Base-by-base conservation (phyloP, 495 filamentous ascomycete genomes). In the Penicillium coffeae region DNA sequence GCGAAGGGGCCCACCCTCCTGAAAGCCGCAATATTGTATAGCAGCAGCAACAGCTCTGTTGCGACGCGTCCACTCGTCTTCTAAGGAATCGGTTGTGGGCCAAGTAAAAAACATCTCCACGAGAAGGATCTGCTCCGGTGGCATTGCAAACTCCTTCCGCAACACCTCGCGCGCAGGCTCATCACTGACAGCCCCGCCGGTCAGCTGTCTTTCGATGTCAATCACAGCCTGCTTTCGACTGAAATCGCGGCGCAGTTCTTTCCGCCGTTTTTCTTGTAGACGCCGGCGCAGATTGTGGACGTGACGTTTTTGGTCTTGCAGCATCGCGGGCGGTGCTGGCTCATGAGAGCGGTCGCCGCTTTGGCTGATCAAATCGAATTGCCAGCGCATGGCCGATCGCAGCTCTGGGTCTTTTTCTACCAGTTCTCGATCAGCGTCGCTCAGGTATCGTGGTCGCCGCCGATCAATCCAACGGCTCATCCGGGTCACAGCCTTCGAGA, bases 401-500 rank as follows among this genome's bases (percentile, higher is more conserved):
- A 50, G 32, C 43, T 50, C 47, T 43, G 14, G 47, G 40, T 54
- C 46, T 50, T 48, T 40, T 36, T 37, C 35, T 13, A 37, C 35
- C n/a, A 13, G n/a, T 37, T 37, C 35, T 14, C 35, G 35, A 30
- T 37, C 35, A 5, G 35, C 42, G 4, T 13, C 16, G 36, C 45
- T 69, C 3, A 70, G 56, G 12, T 65, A 47, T 52, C 57, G 54
- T 47, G 62, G 65, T 2, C 64, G 60, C 40, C 62, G 48, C 38
- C 39, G 62, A 52, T 70, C 53, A 38, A 72, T 65, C 65, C 54
- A 72, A 18, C 65, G 48, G 36, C 57, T 62, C 47, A 71, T 72
- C 25, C 54, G 54, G 47, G 52, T 69, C 39, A 66, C 52, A 6
- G 60, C 57, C 18, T 48, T 52, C 50, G 68, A 68, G 22, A 72